Evolutionary conservation across 768 basidiomycete species (phyloP), one percentile per base, ranked within the genome.

Genomic region (Rhizopogon salebrosus): DNA sequence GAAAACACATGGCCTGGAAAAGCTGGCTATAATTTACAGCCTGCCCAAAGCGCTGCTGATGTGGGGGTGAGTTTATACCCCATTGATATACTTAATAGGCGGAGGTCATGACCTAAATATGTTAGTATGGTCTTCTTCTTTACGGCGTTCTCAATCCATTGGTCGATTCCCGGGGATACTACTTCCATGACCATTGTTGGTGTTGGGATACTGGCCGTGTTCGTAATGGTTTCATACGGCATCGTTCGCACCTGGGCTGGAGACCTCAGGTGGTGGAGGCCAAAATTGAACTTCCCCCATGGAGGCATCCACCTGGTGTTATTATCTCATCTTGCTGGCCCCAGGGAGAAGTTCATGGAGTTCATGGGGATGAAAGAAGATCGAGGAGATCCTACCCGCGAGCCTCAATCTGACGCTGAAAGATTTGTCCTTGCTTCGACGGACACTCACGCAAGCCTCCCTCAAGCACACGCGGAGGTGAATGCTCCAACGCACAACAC

Each of bases 21-120:
- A 63, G 1, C 70, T 83, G 4, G 78, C 80, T 16, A 67, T 83
- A 16, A 57, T 80, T 50, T 81, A 80, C 53, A 77, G 78, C 53
- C 57, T 84, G 8, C 82, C 82, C 0, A 78, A 80, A 51, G 77
- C 79, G 1, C 64, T 83, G 20, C 67, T 84, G 39, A 75, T 84
- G 70, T 84, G 81, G 81, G 75, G 74, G 82, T 82, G 58, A 65
- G 80, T 73, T 13, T 24, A 20, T 24, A 29, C 34, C 14, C 8
- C n/a, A n/a, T n/a, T 29, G 9, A 18, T 6, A 41, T n/a, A n/a
- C n/a, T n/a, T n/a, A n/a, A 6, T 7, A 46, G 49, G 27, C 23
- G 7, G 24, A 26, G 29, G 18, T 11, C 11, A 31, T 60, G 14
- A 60, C 8, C 22, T n/a, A 10, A 2, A 14, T 26, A 24, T 26